Evolutionary conservation across 768 basidiomycete genomes (phyloP), one percentile per base, ranked within the genome.

Genomic region (Collybia nuda): DNA sequence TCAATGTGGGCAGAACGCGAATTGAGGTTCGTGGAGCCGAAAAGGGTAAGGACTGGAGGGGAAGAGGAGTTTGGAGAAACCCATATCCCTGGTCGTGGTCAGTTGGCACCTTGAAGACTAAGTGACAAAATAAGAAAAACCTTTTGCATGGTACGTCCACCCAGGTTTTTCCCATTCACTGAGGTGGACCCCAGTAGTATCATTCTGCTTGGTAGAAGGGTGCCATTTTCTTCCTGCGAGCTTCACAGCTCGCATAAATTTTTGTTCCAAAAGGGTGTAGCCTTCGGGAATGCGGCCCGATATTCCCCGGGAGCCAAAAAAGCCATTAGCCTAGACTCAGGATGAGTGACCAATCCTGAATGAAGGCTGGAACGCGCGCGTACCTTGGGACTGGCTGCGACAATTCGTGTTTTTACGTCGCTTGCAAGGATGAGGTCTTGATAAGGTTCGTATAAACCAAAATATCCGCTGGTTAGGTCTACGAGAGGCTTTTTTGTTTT

Each of bases 141-240:
- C 97, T 79, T 99, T 99, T 21, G 97, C 91, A 62, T 99, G 97
- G 70, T 99, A 99, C 1, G 97, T 98, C 97, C 97, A 99, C 3
- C 88, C 92, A 19, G 77, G 71, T 56, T 80, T 80, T 62, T 84
- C 80, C 97, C 97, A 99, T 67, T 99, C 96, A 51, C 73, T 79
- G 53, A 99, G 73, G 48, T 84, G 75, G 19, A 99, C 78, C 0
- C 84, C 81, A 28, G 69, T 61, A 3, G 72, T 69, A 26, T 56
- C 62, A 8, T 57, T 57, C n/a, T 22, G 54, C 28, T 51, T 55
- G n/a, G 54, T 40, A 18, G 55, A 44, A 19, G 52, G 51, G 14
- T 59, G 51, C 75, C 76, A 78, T 12, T 62, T 50, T 29, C 73
- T 73, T 4, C 73, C 73, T 0, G 83, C 80, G n/a, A 62, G 64